Percentiles rank a stretch among this genome's conserved stretches.
phyloP scores from a whole-genome alignment of 768 basidiomycete genomes.

The Boletellus emodensis region DNA sequence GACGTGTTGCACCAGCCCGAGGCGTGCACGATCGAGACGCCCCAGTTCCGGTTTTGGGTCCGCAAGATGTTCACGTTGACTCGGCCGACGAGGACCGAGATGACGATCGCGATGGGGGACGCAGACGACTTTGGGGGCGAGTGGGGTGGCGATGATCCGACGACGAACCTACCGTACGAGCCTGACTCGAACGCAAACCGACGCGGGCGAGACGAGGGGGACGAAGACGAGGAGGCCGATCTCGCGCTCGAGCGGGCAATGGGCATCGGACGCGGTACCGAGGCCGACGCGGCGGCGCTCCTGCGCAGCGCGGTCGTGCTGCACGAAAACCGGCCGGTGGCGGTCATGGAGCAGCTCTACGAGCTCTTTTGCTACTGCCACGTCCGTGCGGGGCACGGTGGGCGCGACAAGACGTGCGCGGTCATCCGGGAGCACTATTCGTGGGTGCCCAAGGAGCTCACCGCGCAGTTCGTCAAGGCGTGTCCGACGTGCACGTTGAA shows the following conservation, averaged over 20 bases:
- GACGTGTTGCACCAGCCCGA: constrained; percentile 57
- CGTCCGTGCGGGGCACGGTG: constrained; percentile 60
- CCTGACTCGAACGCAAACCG: neutral
- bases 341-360: constrained; percentile 74
- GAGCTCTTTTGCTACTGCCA: constrained; percentile 75
- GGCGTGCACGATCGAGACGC: constrained; percentile 42
- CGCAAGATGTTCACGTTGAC: constrained; percentile 72
- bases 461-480: constrained; percentile 70
- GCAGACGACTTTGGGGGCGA: too few species aligned
- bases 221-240: constrained; percentile 2
- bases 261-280: constrained; percentile 6
- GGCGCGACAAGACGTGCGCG: constrained; percentile 73
- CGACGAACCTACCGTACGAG: too few species aligned
- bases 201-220: neutral
- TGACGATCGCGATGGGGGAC: too few species aligned
- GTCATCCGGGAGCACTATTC: constrained; percentile 67
- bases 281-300: neutral
- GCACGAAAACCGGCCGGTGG: constrained; percentile 71
- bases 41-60: constrained; percentile 81
- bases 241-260: constrained; percentile 17
- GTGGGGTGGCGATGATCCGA: neutral
- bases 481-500: constrained; percentile 70
- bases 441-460: constrained; percentile 82
- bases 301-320: constrained; percentile 46
- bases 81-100: constrained; percentile 12